Evolutionary conservation across 2,329 filamentous ascomycete genomes (phyloP), one percentile per base, ranked within the genome.

Genomic region (Stachybotrys chlorohalonatus): DNA sequence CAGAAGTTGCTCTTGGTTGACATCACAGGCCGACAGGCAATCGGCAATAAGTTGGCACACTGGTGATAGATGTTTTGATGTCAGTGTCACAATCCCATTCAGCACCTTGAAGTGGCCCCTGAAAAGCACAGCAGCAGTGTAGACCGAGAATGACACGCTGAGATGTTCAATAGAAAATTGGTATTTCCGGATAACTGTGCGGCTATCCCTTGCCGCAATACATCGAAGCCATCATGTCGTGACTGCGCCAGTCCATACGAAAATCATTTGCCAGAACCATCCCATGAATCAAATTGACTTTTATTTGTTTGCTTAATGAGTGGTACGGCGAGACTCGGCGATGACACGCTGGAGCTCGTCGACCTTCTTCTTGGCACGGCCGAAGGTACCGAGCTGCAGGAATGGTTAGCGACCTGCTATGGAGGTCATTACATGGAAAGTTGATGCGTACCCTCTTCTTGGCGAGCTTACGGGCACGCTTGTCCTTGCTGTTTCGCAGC

Each of bases 281-380:
- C 62, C 63, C 61, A 60, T 62, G 59, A 32, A 51, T 57, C 59
- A 54, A 59, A 56, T 62, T 54, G 54, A 57, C 36, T 50, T 51
- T 31, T 49, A 36, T 39, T 52, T 48, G 45, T 31, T 11, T 53
- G 9, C 32, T 83, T 83, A 84, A 76, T 84, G 81, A 66, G 69
- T 77, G 62, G 75, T 72, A 68, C 80, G 77, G 79, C 93, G 92
- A 74, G 92, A 87, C 83, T 97, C 94, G 71, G 93, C 90, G 74
- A 99, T 99, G 78, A 99, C 89, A 71, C 90, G 86, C 81, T 91
- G 90, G 81, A 99, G 90, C 82, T 97, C 93, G 75, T 99, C 94
- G 67, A 99, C 94, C 93, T 99, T 99, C 76, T 84, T 87, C 93
- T 99, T 99, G 73, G 93, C 93, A 77, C 94, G 93, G 73, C 90